Percentiles rank a stretch among this genome's conserved stretches.
phyloP scores from a whole-genome alignment of 177 flowering plant species.

The Vitis hybrid region DNA sequence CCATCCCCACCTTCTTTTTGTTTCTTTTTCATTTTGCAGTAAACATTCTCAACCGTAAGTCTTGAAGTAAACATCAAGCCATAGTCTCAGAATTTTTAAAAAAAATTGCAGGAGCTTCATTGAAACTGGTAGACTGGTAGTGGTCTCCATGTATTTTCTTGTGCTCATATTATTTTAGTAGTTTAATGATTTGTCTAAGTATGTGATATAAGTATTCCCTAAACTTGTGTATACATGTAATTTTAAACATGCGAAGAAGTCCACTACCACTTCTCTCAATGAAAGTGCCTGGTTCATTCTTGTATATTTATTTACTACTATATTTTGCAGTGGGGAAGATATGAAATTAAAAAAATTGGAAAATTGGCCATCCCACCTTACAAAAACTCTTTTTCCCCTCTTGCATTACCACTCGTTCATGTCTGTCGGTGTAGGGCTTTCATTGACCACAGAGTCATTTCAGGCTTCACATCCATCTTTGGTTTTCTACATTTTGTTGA shows the following conservation, averaged over 20 bases:
- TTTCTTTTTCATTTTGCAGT: no score
- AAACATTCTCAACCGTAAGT: no score
- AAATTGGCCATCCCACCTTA: no score
- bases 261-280: background rate
- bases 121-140: background rate
- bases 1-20: no score
- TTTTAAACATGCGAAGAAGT: background rate
- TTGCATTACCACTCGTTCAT: no score
- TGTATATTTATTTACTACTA: background rate
- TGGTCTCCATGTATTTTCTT: conserved; percentile 1
- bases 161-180: background rate
- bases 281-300: background rate
- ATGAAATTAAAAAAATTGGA: no score
- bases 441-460: no score
- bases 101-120: background rate
- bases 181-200: background rate
- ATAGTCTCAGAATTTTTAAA: background rate
- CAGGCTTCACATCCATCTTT: no score
- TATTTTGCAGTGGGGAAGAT: no score
- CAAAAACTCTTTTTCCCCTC: no score
- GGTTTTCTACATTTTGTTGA: no score
- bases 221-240: background rate
- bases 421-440: no score
- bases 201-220: background rate
- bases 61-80: background rate